Evolutionary conservation across 1,284 basidiomycete species (phyloP).

Genomic region (Papiliotrema terrestris): DNA sequence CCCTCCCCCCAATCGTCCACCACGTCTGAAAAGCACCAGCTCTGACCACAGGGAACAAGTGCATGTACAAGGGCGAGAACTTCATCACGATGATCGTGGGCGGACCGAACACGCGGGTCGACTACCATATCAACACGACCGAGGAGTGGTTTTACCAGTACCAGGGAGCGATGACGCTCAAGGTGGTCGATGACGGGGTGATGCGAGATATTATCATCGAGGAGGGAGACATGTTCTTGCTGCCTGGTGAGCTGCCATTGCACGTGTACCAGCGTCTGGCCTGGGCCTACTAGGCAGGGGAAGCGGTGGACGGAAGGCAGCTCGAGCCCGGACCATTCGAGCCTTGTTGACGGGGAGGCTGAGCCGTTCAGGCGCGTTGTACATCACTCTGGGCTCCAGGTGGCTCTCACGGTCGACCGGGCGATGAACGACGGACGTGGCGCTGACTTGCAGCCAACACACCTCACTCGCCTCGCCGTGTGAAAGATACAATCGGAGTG

Average conservation of each 20-base stretch:
- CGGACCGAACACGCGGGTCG: constrained; percentile 84
- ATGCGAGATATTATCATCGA: constrained; percentile 85
- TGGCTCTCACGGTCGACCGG: too few species aligned
- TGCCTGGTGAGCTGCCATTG: constrained; percentile 63
- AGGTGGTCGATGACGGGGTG: constrained; percentile 78
- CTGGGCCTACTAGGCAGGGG: too few species aligned
- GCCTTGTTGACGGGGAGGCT: too few species aligned
- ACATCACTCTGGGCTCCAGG: too few species aligned
- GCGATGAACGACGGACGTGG: too few species aligned
- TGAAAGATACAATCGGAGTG: constrained; percentile 86
- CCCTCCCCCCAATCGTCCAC: background rate
- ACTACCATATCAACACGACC: constrained; percentile 91
- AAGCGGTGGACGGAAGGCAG: too few species aligned
- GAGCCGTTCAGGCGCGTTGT: too few species aligned
- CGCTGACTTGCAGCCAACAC: constrained; percentile 66
- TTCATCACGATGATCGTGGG: constrained; percentile 89
- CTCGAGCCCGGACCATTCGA: too few species aligned
- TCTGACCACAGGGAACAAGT: constrained; percentile 62
- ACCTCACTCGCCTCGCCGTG: constrained; percentile 91
- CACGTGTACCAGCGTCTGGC: too few species aligned
- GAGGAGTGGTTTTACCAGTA: constrained; percentile 98
- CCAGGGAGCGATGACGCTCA: constrained; percentile 83
- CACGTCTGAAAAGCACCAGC: background rate
- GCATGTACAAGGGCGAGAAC: constrained; percentile 77
- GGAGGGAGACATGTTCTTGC: constrained; percentile 93